Evolutionary conservation across 1,284 basidiomycete genomes (phyloP).

Genomic region (Ceraceosorus bombacis): DNA sequence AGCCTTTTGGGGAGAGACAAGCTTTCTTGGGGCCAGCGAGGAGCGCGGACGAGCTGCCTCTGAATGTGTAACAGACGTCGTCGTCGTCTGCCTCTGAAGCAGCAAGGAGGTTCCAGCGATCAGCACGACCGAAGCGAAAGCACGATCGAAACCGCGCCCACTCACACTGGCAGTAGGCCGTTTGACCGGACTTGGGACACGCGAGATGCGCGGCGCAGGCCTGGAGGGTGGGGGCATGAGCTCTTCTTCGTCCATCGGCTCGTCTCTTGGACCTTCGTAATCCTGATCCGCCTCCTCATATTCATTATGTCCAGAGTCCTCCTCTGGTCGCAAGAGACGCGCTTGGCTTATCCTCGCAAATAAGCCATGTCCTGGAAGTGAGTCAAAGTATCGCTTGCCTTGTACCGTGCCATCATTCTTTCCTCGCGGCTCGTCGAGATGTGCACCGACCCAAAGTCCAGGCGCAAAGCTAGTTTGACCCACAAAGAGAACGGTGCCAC

Average conservation of each 20-base stretch:
- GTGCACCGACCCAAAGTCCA: conserved; percentile 92
- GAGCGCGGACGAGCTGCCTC: too few species aligned
- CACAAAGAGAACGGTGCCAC: conserved; percentile 76
- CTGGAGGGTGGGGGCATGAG: neutral
- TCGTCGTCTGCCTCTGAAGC: too few species aligned
- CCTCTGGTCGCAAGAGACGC: conserved; percentile 53
- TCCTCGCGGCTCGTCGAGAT: conserved; percentile 65
- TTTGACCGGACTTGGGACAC: neutral
- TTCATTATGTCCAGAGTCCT: conserved; percentile 16
- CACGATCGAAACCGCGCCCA: neutral
- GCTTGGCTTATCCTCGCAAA: conserved; percentile 87
- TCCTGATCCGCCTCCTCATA: conserved; percentile 18
- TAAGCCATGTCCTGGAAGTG: conserved; percentile 69
- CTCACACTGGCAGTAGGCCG: neutral
- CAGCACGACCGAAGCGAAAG: too few species aligned
- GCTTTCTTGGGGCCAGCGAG: too few species aligned
- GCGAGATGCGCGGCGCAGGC: neutral
- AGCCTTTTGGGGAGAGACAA: too few species aligned
- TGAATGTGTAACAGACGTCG: too few species aligned
- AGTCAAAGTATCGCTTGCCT: conserved; percentile 76
- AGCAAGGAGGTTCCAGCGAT: too few species aligned
- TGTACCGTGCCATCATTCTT: conserved; percentile 93
- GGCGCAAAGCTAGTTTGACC: conserved; percentile 73
- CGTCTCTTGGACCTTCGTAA: neutral
- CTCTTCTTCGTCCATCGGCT: neutral